These are phyloP conservation scores for Anisodus acutangulus DNA, from an alignment of 257 asterid species.

Conservation along the genomic window DNA sequence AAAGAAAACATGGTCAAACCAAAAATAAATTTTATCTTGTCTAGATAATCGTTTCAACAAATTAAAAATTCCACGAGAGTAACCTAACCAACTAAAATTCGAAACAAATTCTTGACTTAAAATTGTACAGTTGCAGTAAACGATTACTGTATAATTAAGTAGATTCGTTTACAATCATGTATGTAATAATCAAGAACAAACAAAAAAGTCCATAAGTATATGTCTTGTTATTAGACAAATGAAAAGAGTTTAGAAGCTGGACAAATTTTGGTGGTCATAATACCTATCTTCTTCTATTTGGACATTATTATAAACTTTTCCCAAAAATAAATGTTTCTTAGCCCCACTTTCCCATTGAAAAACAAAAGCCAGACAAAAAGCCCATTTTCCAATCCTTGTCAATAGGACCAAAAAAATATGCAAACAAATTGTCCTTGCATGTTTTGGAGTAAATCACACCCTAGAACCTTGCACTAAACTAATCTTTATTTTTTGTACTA, in stretches of 20 bases:
- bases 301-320: constrained; percentile 20
- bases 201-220: not conserved
- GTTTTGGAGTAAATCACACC: constrained; percentile 50
- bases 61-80: not conserved
- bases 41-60: not conserved
- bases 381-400: constrained; percentile 49
- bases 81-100: not conserved
- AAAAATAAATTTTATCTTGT: not conserved
- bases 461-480: constrained; percentile 33
- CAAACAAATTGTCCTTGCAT: constrained; percentile 39
- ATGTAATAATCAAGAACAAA: not conserved
- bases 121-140: not conserved
- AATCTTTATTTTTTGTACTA: not conserved
- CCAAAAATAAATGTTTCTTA: constrained; percentile 30
- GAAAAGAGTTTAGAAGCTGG: constrained; percentile 34
- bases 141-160: not conserved
- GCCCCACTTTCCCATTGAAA: constrained; percentile 30
- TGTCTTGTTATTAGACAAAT: constrained; percentile 35
- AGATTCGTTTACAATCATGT: constrained; percentile 19
- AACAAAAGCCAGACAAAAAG: constrained; percentile 43
- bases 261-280: constrained; percentile 37
- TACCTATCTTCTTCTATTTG: constrained; percentile 30
- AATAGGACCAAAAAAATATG: constrained; percentile 2
- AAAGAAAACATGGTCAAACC: not conserved
- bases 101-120: not conserved